Percentiles rank a stretch among this genome's conserved stretches.
Conservation (phyloP, 192 early-diverging fungal species). For the Geranomyces michiganensis region DNA sequence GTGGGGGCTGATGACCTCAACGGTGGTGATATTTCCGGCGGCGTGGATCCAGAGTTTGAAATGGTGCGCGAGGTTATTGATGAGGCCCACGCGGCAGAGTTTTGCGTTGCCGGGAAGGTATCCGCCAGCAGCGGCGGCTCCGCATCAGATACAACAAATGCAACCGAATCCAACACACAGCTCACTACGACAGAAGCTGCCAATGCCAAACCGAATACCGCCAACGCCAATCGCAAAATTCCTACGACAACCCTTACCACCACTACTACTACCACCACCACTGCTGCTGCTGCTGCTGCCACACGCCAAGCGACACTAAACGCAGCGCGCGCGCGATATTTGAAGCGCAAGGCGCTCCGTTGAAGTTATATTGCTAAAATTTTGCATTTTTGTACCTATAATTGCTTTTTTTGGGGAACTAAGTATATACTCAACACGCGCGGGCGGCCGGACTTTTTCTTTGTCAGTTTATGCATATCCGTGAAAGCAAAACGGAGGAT, state of each 20-base stretch:
- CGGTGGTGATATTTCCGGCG: neutral
- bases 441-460: too few species aligned
- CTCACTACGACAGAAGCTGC: neutral
- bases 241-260: too few species aligned
- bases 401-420: too few species aligned
- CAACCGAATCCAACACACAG: too few species aligned
- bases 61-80: constrained; percentile 37
- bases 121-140: neutral
- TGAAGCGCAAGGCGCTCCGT: constrained; percentile 29
- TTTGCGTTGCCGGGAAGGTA: neutral
- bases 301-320: neutral
- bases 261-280: too few species aligned
- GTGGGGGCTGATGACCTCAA: neutral
- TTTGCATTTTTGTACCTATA: too few species aligned
- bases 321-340: constrained; percentile 42
- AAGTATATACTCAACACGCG: too few species aligned
- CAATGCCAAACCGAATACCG: neutral
- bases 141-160: too few species aligned
- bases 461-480: too few species aligned
- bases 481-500: too few species aligned
- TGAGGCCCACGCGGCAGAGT: constrained; percentile 25
- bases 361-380: too few species aligned
- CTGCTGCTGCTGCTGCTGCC: neutral
- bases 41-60: constrained; percentile 32
- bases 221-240: neutral